These are phyloP conservation scores for Dactylonectria estremocensis DNA, from an alignment of 2,329 filamentous ascomycete genomes.

Conservation along the genomic window DNA sequence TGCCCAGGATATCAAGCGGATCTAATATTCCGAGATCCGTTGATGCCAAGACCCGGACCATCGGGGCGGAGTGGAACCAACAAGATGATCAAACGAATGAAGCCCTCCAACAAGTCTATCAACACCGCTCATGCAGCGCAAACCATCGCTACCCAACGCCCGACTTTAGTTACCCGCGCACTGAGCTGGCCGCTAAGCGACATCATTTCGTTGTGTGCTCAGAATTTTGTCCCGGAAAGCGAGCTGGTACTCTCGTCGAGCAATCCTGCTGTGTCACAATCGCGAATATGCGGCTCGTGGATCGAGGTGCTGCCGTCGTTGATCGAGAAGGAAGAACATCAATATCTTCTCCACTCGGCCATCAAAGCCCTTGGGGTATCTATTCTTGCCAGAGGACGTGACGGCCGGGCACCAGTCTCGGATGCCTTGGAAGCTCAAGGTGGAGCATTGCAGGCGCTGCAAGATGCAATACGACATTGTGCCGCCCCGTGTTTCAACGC, in stretches of 20 bases:
- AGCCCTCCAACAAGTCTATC: neutral
- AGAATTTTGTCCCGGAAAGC: slow-evolving; percentile 38
- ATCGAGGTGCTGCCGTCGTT: slow-evolving; percentile 56
- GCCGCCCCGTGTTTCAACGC: slow-evolving; percentile 6
- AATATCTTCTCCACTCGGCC: slow-evolving; percentile 47
- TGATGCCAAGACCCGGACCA: neutral
- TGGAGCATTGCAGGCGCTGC: slow-evolving; percentile 49
- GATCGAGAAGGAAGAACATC: slow-evolving; percentile 32
- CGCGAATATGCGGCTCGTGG: slow-evolving; percentile 58
- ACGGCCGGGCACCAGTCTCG: slow-evolving; percentile 40
- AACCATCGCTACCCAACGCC: neutral
- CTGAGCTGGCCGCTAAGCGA: slow-evolving; percentile 44
- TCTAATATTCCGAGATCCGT: slow-evolving; percentile 41
- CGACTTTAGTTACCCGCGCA: neutral
- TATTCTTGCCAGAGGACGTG: slow-evolving; percentile 44
- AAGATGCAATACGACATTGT: slow-evolving; percentile 23
- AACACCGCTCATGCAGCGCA: too few species aligned
- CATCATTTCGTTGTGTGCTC: slow-evolving; percentile 44
- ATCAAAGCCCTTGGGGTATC: slow-evolving; percentile 53
- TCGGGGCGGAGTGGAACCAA: neutral
- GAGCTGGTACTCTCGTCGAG: slow-evolving; percentile 12
- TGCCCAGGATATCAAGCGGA: slow-evolving; percentile 47
- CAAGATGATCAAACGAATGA: neutral
- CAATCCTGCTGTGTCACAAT: slow-evolving; percentile 45
- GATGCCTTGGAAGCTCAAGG: slow-evolving; percentile 50